Percentiles rank a stretch among this genome's conserved stretches.
These are phyloP conservation scores for Leccinum fibrillosum DNA, from an alignment of 768 basidiomycete genomes.

Conservation along the genomic window DNA sequence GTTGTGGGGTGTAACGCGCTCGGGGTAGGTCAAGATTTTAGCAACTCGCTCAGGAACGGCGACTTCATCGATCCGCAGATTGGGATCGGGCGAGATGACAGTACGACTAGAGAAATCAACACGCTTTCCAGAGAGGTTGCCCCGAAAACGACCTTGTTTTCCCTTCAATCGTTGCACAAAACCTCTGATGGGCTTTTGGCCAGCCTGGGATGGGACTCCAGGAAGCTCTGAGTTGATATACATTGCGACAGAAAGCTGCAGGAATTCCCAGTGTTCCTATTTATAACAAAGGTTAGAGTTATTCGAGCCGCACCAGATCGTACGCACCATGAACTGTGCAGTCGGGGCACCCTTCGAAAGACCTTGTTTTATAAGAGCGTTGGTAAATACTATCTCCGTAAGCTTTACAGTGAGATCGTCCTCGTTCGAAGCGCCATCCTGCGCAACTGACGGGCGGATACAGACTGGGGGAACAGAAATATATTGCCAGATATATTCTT, in stretches of 20 bases:
- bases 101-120: conserved; percentile 98
- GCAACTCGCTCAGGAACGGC: conserved; percentile 96
- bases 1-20: conserved; percentile 91
- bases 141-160: conserved; percentile 97
- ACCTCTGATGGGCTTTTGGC: conserved; percentile 93
- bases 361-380: conserved; percentile 88
- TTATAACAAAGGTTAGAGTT: background rate
- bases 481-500: conserved; percentile 99
- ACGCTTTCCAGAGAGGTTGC: conserved; percentile 97
- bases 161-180: conserved; percentile 98
- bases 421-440: conserved; percentile 97
- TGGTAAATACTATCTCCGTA: conserved; percentile 93
- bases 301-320: background rate
- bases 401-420: conserved; percentile 98
- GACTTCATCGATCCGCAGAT: conserved; percentile 96
- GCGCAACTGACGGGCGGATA: conserved; percentile 94
- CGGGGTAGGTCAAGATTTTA: conserved; percentile 93
- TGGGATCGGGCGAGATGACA: conserved; percentile 99
- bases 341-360: conserved; percentile 86
- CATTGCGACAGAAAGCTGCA: conserved; percentile 92
- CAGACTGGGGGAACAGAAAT: conserved; percentile 97
- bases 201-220: conserved; percentile 82
- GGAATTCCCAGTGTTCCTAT: conserved; percentile 97
- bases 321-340: conserved; percentile 77
- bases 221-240: conserved; percentile 98